phyloP scores from a whole-genome alignment of 257 asterid genomes.

The Nicotiana noctiflora region DNA sequence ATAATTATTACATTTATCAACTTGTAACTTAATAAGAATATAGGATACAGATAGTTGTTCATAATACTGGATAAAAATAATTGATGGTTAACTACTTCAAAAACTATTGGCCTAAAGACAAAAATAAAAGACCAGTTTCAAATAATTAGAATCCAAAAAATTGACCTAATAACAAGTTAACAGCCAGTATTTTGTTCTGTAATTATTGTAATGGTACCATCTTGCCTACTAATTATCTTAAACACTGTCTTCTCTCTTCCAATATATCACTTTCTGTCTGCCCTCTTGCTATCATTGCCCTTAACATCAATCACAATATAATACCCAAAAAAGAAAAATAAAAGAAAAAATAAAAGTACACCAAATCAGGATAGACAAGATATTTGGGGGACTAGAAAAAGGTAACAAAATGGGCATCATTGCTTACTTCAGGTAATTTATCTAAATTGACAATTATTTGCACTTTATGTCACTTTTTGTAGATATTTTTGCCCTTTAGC shows the following conservation, averaged over 20 bases:
- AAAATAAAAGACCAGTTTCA: neutral
- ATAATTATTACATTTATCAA: too few relatives aligned
- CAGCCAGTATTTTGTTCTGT: neutral
- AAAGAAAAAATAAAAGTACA: neutral
- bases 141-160: neutral
- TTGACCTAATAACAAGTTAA: neutral
- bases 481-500: neutral
- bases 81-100: neutral
- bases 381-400: neutral
- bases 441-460: neutral
- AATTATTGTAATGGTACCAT: neutral
- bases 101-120: neutral
- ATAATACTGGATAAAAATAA: neutral
- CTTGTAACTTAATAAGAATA: too few relatives aligned
- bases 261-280: neutral
- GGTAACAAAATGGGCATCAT: neutral
- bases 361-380: neutral
- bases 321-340: neutral
- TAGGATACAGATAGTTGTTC: too few relatives aligned
- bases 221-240: neutral
- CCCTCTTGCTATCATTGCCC: neutral
- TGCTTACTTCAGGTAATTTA: neutral
- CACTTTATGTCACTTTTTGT: neutral
- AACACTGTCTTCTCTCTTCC: neutral
- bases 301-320: neutral